Percentiles rank a stretch among this genome's conserved stretches.
phyloP scores from a whole-genome alignment of 140 eudicot species.

The Stevia rebaudiana region DNA sequence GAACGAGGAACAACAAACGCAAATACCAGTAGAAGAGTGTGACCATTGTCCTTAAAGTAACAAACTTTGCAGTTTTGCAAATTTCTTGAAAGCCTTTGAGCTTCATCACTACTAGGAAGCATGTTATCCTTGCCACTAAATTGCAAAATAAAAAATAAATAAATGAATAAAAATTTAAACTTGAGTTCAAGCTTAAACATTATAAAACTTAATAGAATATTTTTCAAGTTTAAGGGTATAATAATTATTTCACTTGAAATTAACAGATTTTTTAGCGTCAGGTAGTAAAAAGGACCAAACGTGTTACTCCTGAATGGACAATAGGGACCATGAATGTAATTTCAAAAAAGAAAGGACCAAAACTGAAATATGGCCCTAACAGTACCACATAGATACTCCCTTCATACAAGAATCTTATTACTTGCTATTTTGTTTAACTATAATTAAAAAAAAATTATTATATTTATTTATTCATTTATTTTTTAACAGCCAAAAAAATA shows the following conservation, averaged over 20 bases:
- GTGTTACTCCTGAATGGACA: not conserved
- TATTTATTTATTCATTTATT: too few relatives aligned
- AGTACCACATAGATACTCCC: not conserved
- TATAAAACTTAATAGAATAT: not conserved
- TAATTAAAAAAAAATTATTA: too few relatives aligned
- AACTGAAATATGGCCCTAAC: not conserved
- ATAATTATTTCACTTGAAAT: not conserved
- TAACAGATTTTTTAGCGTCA: not conserved
- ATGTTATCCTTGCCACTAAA: slow-evolving; percentile 82
- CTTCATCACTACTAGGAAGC: slow-evolving; percentile 84
- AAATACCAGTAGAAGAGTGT: slow-evolving; percentile 69
- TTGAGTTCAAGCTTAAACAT: not conserved
- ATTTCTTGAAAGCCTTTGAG: slow-evolving; percentile 49
- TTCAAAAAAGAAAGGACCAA: not conserved
- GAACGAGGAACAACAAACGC: not conserved
- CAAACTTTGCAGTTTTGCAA: slow-evolving; percentile 61
- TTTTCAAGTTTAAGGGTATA: not conserved
- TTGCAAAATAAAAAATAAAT: slow-evolving; percentile 14
- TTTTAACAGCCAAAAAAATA: too few relatives aligned
- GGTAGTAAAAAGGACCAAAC: not conserved
- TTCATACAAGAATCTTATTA: not conserved
- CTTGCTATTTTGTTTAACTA: not conserved
- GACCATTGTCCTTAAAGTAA: slow-evolving; percentile 69
- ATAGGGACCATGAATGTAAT: not conserved
- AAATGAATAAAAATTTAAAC: not conserved